Evolutionary conservation across 164 flowering plant genomes (phyloP), one percentile per base, ranked within the genome.

Genomic region (Chimonanthus praecox): DNA sequence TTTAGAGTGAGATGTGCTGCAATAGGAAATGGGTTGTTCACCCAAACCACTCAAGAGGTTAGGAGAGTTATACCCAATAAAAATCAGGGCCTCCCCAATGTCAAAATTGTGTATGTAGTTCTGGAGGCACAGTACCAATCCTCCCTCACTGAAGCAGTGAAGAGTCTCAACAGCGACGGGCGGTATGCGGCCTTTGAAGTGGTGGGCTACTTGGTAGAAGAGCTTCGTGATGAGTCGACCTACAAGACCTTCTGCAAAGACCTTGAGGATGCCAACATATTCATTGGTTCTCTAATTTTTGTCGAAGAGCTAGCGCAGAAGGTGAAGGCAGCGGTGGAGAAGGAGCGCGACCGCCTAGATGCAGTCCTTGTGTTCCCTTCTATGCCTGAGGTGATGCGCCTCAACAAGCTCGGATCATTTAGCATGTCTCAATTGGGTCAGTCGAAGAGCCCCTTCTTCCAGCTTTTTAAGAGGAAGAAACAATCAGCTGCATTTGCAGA

Each of bases 381-480:
- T 61, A 96, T 96, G 99, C 99, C 99, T 73, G 99, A 93, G 72
- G 98, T 96, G 20, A 96, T 96, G 99, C 85, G 99, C 68, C 87
- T 94, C 6, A 94, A 96, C 82, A 96, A 96, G 50, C 78, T 96
- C 80, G 99, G 99, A 2, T 82, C 98, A 16, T 96, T 96, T 71
- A 96, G 98, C 75, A 96, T 96, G 97, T 86, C 99, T 0, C 98
- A 93, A 73, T 85, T 96, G 1, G 99, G 99, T 63, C 99, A 96
- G 58, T 96, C 99, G 1, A 96, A 96, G 80, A 88, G 92, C 72
- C 99, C 99, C 4, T 89, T 96, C 71, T 96, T 96, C 21, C 98
- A 93, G 86, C 86, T 96, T 0, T 90, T 96, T 79, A 96, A 96
- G 91, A 90, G 74, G 80, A 92, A 93, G 87, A 93, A 93, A 79